Base-by-base conservation (phyloP, 208 protist genomes). In the Leishmania guyanensis region DNA sequence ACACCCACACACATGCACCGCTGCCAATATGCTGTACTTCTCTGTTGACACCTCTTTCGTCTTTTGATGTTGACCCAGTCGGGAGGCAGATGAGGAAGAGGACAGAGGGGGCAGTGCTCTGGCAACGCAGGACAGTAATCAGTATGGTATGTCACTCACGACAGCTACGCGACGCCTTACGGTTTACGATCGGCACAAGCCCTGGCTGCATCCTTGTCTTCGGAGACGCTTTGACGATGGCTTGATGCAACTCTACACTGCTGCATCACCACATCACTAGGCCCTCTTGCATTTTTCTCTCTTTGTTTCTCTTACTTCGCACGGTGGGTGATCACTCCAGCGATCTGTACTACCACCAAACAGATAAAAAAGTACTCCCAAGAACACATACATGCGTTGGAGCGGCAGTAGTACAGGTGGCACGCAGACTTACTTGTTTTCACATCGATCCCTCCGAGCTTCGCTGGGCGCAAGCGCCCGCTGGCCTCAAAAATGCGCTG, bases 401-500 rank as follows among this genome's bases (percentile, higher is more conserved):
- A 50, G 50, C 26, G 29, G 60, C 39, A 33, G 69, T 16, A 51
- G 46, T 29, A 1, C 46, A 29, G 20, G 22, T 17, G 66, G 22
- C 50, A 46, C 53, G 50, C 17, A 12, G n/a, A 66, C 51, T 46
- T 73, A 80, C 39, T 66, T 77, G 33, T 62, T 60, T 22, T 26
- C n/a, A 26, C 46, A 33, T 60, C 77, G 14, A 36, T 22, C 29
- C 20, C 70, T 58, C 10, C 26, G 62, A 54, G 79, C 51, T 29
- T 33, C 6, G 43, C 17, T 60, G 8, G 33, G n/a, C 72, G 20
- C 39, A 50, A 39, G 50, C 39, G 22, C 39, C 1, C 72, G 26
- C 46, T 51, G 3, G 22, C 60, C 58, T 81, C 77, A 10, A 69
- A 46, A 9, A 91, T 95, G 90, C 88, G 86, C 48, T 86, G 88